Base-by-base conservation (phyloP, 305 asterid genomes). In the Fraxinus angustifolia region DNA sequence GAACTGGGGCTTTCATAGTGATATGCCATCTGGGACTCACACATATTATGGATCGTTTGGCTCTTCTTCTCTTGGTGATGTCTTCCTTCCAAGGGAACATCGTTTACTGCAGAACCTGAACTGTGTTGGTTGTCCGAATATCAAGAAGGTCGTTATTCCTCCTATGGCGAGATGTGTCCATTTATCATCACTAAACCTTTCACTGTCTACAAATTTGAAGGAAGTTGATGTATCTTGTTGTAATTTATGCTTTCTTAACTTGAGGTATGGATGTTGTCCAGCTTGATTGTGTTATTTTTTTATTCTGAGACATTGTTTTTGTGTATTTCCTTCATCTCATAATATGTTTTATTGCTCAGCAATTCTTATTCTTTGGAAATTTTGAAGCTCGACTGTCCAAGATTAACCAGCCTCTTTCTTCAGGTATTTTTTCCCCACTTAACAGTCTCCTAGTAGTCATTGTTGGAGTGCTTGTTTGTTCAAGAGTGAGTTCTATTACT, bases 111-210 rank as follows among this genome's bases (percentile, higher is more conserved):
- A 96, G 91, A 88, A 89, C 85, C 95, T 96, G 68, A 94, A 90
- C 83, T 96, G 99, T 83, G 98, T 96, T 67, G 98, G 99, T 60
- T 96, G 99, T 80, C 94, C 97, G 16, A 96, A 90, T 84, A 93
- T 96, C 56, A 93, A 89, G 89, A 94, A 91, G 87, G 99, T 94
- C 86, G 89, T 90, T 45, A 93, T 96, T 86, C 97, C 98, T 81
- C 87, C 92, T 36, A 56, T 87, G 35, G 98, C 98, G 31, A 89
- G 90, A 80, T 95, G 98, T 84, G 81, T 85, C 84, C 92, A 90
- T 84, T 80, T 96, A 83, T 87, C 95, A 4, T 93, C 94, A n/a
- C 85, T 96, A 82, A 96, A 96, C 90, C 93, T 96, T 62, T 96
- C 98, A 0, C 80, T 96, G 85, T 96, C 99, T 8, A 90, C 91